phyloP scores from a whole-genome alignment of 495 filamentous ascomycete species.

The Rusavskia elegans region DNA sequence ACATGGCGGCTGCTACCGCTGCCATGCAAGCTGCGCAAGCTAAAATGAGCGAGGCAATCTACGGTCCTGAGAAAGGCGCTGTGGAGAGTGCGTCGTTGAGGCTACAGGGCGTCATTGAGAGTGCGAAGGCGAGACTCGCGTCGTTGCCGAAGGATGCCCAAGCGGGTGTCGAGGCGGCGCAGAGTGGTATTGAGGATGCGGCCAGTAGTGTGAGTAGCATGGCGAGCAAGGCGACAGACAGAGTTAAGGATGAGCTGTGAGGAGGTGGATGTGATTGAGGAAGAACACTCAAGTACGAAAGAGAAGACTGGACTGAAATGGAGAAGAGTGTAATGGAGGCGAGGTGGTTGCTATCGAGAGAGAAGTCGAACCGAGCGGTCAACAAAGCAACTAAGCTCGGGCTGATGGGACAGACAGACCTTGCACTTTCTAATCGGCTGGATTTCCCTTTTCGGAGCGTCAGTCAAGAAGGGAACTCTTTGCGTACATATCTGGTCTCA shows the following conservation, averaged over 20 bases:
- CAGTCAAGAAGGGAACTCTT: not conserved
- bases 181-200: slow-evolving; percentile 29
- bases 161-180: slow-evolving; percentile 21
- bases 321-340: not conserved
- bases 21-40: slow-evolving; percentile 12
- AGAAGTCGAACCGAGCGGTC: no score
- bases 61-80: slow-evolving; percentile 33
- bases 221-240: slow-evolving; percentile 20
- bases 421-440: no score
- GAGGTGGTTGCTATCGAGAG: not conserved
- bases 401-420: no score
- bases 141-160: slow-evolving; percentile 25
- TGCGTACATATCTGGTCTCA: not conserved
- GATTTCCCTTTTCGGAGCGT: not conserved
- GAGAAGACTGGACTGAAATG: not conserved
- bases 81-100: slow-evolving; percentile 37
- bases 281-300: not conserved
- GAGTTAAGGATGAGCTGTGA: slow-evolving; percentile 44
- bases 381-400: no score
- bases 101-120: slow-evolving; percentile 29
- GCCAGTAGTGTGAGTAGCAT: slow-evolving; percentile 27
- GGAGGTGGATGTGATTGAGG: not conserved
- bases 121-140: slow-evolving; percentile 30
- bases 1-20: slow-evolving; percentile 17
- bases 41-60: slow-evolving; percentile 22